Evolutionary conservation across 345 rosid species (phyloP), one percentile per base, ranked within the genome.

Genomic region (Eucalyptus marginata): DNA sequence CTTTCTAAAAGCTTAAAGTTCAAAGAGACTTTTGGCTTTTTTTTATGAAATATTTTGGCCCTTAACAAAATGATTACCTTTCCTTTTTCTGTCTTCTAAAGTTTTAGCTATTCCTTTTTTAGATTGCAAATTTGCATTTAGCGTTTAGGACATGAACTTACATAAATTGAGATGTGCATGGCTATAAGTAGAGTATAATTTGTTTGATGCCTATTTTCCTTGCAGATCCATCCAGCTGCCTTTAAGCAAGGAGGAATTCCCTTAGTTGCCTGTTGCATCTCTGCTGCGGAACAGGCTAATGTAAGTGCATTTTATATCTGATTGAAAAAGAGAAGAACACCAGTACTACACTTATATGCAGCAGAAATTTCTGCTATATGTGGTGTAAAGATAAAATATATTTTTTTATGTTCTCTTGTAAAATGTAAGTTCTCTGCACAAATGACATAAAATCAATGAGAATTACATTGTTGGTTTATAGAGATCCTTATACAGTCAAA

Each of bases 191-290:
- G 40, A 87, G 80, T 62, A 31, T 86, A 86, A 86, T 50, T 56
- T n/a, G 6, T 68, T 31, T 87, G 80, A 31, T 31, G 47, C 29
- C 31, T 10, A 33, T 71, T 66, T 49, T 58, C 86, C 36, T 71
- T 89, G 89, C 93, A 97, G 99, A 94, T 97, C 90, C 99, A 97
- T 93, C 99, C 99, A 56, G 92, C 98, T 87, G 97, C 98, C 86
- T 91, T 96, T 88, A 96, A 95, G 93, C 94, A 94, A 84, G 98
- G 98, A 88, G 99, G 99, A 83, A 88, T 93, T 91, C 96, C 97
- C 51, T 89, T 97, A 92, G 96, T 97, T 92, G 93, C 99, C 56
- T 94, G 97, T 90, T 97, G 99, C 93, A 91, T 96, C 88, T 93
- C 98, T 64, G 97, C 99, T 64, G 98, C 96, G 54, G 94, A 96